Percentiles rank a stretch among this genome's conserved stretches.
Conservation (phyloP, 495 filamentous ascomycete genomes). For the Poronia punctata region DNA sequence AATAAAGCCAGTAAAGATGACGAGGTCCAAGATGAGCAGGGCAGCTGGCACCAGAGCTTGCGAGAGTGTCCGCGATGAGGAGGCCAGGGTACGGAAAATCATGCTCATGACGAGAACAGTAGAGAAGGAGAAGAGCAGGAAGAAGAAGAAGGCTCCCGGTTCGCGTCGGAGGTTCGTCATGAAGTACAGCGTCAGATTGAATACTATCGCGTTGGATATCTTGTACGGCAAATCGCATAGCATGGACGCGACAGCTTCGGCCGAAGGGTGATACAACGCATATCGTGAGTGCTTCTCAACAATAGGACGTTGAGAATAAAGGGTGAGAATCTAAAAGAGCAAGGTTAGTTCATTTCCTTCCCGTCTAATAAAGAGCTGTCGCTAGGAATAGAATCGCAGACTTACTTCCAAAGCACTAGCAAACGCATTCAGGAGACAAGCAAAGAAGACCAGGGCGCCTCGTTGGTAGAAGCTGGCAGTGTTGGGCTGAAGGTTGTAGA, state of each 20-base stretch:
- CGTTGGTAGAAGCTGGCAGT: constrained; percentile 70
- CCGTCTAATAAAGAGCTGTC: no score
- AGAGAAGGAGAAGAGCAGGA: constrained; percentile 63
- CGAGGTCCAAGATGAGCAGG: constrained; percentile 70
- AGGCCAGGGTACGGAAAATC: constrained; percentile 77
- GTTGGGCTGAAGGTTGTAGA: constrained; percentile 60
- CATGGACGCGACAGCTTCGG: constrained; percentile 80
- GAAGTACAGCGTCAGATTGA: constrained; percentile 78
- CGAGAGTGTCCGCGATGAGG: constrained; percentile 68
- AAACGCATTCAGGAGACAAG: constrained; percentile 82
- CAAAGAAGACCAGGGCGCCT: constrained; percentile 83
- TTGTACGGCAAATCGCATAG: constrained; percentile 76
- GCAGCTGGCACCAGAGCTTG: constrained; percentile 82
- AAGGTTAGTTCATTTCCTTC: no score
- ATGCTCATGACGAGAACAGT: constrained; percentile 68
- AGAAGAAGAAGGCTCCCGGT: constrained; percentile 73
- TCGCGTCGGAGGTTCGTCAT: constrained; percentile 76
- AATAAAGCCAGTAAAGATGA: constrained; percentile 87
- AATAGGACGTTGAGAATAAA: constrained; percentile 82
- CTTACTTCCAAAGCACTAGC: constrained; percentile 63
- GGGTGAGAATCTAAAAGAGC: constrained; percentile 61
- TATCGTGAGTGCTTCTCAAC: constrained; percentile 89
- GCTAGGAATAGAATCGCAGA: constrained; percentile 1
- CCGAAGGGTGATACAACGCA: constrained; percentile 85
- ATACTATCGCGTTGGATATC: constrained; percentile 38